phyloP scores from a whole-genome alignment of 352 stramenopile species.

The Thraustochytrium sp. region DNA sequence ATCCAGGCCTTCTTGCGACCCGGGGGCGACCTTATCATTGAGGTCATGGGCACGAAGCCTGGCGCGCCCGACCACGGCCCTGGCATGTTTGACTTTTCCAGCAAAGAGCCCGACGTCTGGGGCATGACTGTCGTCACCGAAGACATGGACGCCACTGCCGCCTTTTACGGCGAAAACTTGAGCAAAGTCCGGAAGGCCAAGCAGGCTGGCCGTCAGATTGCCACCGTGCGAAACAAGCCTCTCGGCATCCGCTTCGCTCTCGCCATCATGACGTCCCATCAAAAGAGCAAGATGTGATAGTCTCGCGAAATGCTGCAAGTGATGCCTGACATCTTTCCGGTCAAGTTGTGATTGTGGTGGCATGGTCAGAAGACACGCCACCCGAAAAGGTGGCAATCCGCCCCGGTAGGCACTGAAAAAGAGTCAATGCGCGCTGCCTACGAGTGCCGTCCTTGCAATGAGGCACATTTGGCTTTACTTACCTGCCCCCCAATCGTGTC shows the following conservation, averaged over 20 bases:
- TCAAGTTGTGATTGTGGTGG: too few relatives aligned
- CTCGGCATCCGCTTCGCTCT: not conserved
- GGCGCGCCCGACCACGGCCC: not conserved
- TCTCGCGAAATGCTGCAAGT: too few relatives aligned
- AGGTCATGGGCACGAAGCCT: not conserved
- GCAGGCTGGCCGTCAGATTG: constrained; percentile 4
- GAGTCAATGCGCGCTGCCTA: too few relatives aligned
- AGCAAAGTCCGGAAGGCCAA: constrained; percentile 14
- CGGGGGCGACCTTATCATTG: not conserved
- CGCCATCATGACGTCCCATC: constrained; percentile 41
- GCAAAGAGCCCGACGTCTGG: not conserved
- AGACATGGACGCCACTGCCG: not conserved
- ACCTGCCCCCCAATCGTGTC: too few relatives aligned
- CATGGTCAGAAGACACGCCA: too few relatives aligned
- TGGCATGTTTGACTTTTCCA: not conserved
- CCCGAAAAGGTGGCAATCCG: too few relatives aligned
- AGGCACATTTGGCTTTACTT: too few relatives aligned
- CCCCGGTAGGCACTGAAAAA: too few relatives aligned
- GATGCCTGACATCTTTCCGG: too few relatives aligned
- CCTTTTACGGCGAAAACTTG: not conserved
- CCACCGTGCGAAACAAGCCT: not conserved
- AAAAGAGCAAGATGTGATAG: too few relatives aligned
- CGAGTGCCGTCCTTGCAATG: too few relatives aligned
- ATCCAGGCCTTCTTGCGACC: not conserved
- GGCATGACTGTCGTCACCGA: not conserved